These are phyloP conservation scores for Lactarius pseudohatsudake DNA, from an alignment of 768 basidiomycete species.

Conservation along the genomic window DNA sequence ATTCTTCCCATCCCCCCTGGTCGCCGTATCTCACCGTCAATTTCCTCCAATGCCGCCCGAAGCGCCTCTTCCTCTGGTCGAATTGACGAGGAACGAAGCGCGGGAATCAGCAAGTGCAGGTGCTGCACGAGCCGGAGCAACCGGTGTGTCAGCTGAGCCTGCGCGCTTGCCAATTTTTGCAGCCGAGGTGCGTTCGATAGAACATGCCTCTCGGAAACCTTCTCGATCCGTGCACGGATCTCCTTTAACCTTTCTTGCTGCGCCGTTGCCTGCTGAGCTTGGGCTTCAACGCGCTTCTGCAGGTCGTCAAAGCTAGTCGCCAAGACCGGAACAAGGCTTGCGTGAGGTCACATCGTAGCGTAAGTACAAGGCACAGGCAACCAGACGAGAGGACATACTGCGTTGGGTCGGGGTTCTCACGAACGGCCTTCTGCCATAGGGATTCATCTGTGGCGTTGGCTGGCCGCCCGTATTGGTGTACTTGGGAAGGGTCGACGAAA, in stretches of 20 bases:
- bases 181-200: conserved; percentile 69
- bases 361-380: conserved; percentile 12
- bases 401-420: conserved; percentile 79
- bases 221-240: conserved; percentile 60
- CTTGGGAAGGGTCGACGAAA: conserved; percentile 67
- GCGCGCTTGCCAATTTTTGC: conserved; percentile 57
- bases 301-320: conserved; percentile 83
- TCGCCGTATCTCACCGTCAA: conserved; percentile 67
- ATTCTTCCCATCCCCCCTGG: conserved; percentile 55
- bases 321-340: conserved; percentile 74
- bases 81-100: conserved; percentile 70
- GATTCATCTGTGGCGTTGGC: conserved; percentile 67
- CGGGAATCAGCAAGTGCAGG: conserved; percentile 75
- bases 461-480: conserved; percentile 68
- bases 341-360: conserved; percentile 1
- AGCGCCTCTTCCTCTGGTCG: conserved; percentile 79
- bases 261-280: conserved; percentile 59
- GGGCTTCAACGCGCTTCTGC: conserved; percentile 74
- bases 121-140: conserved; percentile 71
- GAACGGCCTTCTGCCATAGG: conserved; percentile 74
- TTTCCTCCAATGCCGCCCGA: conserved; percentile 66
- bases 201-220: conserved; percentile 60
- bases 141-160: conserved; percentile 70
- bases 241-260: conserved; percentile 75
- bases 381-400: conserved; percentile 48